A percentile compares a stretch with the other conserved stretches of the same genome.
These are phyloP conservation scores for Spiraea crenata DNA, from an alignment of 331 rosid species.

Conservation along the genomic window DNA sequence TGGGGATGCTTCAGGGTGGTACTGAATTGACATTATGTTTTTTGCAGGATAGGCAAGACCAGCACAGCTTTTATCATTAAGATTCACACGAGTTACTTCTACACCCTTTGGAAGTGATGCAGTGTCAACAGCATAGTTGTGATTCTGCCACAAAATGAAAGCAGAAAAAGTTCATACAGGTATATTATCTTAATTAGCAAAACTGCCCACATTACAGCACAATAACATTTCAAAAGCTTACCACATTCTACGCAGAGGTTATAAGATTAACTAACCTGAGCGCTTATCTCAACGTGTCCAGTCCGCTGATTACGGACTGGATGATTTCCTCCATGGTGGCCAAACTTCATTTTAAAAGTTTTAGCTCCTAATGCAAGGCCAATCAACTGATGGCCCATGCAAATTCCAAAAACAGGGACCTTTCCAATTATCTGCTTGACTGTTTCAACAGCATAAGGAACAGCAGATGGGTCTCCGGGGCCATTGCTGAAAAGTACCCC, in stretches of 20 bases:
- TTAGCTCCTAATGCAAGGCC: conserved; percentile 97
- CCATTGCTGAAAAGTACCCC: conserved; percentile 90
- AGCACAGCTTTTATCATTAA: conserved; percentile 80
- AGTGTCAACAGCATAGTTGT: conserved; percentile 82
- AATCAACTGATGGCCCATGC: conserved; percentile 97
- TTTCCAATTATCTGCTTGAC: conserved; percentile 76
- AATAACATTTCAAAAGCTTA: neutral
- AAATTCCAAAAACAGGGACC: conserved; percentile 93
- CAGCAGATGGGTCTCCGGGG: conserved; percentile 92
- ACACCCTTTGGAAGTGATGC: conserved; percentile 74
- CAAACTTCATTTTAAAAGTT: conserved; percentile 95
- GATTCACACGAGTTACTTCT: conserved; percentile 80
- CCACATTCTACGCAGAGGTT: neutral
- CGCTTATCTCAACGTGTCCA: conserved; percentile 83
- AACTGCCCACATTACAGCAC: too few relatives aligned
- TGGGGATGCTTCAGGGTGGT: conserved; percentile 97
- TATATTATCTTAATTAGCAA: neutral
- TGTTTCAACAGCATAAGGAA: conserved; percentile 88
- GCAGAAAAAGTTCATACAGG: neutral
- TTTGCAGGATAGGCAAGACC: conserved; percentile 77
- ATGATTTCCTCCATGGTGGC: conserved; percentile 99
- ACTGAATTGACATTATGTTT: conserved; percentile 79
- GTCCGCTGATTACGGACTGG: conserved; percentile 76
- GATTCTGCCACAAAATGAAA: conserved; percentile 56
- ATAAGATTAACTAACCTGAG: conserved; percentile 57